Conservation (phyloP, 2,329 filamentous ascomycete species). For the Paracorniculantispora psalliotae region DNA sequence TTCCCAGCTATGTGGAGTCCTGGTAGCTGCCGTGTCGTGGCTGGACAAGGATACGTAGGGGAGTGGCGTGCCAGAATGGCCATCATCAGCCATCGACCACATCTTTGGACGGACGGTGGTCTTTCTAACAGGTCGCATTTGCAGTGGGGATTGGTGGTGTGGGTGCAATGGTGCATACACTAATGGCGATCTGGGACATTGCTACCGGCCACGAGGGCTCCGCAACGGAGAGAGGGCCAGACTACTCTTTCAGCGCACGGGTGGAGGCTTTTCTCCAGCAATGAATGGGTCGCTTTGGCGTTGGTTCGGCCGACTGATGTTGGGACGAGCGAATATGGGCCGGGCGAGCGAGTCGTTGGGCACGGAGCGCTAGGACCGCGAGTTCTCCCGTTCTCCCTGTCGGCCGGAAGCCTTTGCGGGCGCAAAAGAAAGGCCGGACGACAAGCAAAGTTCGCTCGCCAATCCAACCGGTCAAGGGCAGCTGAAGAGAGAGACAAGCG, state of each 20-base stretch:
- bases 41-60: conserved; percentile 6
- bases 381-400: neutral
- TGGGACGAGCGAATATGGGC: neutral
- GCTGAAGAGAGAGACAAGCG: neutral
- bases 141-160: conserved; percentile 5
- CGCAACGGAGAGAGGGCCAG: conserved; percentile 5
- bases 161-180: neutral
- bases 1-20: conserved; percentile 7
- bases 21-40: conserved; percentile 10
- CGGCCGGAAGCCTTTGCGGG: too few species aligned
- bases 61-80: neutral
- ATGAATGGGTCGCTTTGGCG: neutral
- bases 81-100: conserved; percentile 5
- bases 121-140: neutral
- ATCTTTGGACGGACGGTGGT: neutral
- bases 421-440: neutral
- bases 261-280: neutral
- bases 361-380: neutral
- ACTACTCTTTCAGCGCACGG: conserved; percentile 3
- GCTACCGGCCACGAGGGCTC: conserved; percentile 9
- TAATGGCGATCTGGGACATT: conserved; percentile 14
- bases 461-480: neutral
- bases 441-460: too few species aligned
- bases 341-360: neutral
- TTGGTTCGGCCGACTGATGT: conserved; percentile 1